These are phyloP conservation scores for Amauroascus verrucosus DNA, from an alignment of 2,329 filamentous ascomycete species.

Conservation along the genomic window DNA sequence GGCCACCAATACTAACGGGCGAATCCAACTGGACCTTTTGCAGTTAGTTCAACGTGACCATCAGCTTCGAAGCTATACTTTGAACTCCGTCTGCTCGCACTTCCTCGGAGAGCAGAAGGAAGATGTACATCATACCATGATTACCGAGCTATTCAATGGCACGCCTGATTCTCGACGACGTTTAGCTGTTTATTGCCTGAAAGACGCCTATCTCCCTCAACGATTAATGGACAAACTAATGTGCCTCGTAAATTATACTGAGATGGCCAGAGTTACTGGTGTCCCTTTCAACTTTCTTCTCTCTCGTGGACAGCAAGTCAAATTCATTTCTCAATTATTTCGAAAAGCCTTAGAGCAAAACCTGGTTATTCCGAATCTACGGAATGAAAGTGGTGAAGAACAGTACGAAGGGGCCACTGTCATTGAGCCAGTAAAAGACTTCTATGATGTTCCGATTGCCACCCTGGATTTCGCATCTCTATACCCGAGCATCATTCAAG, in stretches of 20 bases:
- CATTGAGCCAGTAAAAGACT: slow-evolving; percentile 86
- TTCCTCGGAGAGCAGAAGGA: slow-evolving; percentile 97
- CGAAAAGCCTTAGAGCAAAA: slow-evolving; percentile 88
- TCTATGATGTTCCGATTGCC: slow-evolving; percentile 89
- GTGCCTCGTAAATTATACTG: slow-evolving; percentile 96
- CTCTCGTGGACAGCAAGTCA: slow-evolving; percentile 87
- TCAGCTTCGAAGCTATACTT: slow-evolving; percentile 88
- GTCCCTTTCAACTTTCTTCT: slow-evolving; percentile 94
- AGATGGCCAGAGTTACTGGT: slow-evolving; percentile 98
- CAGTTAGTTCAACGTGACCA: slow-evolving; percentile 91
- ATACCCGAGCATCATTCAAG: slow-evolving; percentile 97
- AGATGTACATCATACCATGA: slow-evolving; percentile 98
- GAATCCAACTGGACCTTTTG: slow-evolving; percentile 85
- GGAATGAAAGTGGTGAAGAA: slow-evolving; percentile 60
- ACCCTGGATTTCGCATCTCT: slow-evolving; percentile 98
- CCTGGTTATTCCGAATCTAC: slow-evolving; percentile 83
- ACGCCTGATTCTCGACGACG: slow-evolving; percentile 85
- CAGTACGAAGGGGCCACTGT: slow-evolving; percentile 97
- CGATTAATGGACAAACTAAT: slow-evolving; percentile 94
- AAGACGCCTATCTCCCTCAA: slow-evolving; percentile 93
- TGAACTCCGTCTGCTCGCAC: slow-evolving; percentile 91
- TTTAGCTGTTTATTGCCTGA: slow-evolving; percentile 89
- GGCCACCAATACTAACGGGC: slow-evolving; percentile 84
- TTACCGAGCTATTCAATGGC: slow-evolving; percentile 94
- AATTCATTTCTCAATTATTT: slow-evolving; percentile 95